A percentile compares a stretch with the other conserved stretches of the same genome.
Conservation (phyloP, 495 filamentous ascomycete genomes). For the Neurospora sp. region DNA sequence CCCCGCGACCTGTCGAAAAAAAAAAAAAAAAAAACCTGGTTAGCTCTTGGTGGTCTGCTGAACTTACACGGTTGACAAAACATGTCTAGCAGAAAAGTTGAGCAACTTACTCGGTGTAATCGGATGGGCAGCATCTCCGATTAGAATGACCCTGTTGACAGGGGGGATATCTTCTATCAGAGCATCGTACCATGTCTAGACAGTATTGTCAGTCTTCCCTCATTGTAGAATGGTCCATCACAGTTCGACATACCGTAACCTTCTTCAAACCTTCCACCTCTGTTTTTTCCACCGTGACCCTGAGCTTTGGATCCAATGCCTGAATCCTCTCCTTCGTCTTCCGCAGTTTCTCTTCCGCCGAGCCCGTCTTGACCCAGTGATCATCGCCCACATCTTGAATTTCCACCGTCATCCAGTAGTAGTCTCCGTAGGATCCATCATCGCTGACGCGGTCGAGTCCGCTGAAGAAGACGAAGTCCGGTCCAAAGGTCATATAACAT, state of each 20-base stretch:
- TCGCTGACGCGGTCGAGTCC: conserved; percentile 15
- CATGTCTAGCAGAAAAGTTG: neutral
- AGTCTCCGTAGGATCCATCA: conserved; percentile 9
- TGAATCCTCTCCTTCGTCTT: conserved; percentile 5
- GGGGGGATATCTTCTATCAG: conserved; percentile 9
- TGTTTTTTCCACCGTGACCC: conserved; percentile 12
- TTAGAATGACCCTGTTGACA: conserved; percentile 35
- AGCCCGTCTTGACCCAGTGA: conserved; percentile 17
- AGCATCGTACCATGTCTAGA: conserved; percentile 12
- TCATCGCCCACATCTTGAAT: conserved; percentile 9
- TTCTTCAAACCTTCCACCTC: conserved; percentile 2
- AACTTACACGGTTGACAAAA: no score
- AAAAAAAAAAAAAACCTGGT: no score
- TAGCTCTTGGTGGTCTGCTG: no score
- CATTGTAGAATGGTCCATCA: neutral
- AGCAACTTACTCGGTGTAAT: conserved; percentile 46
- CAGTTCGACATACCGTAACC: neutral
- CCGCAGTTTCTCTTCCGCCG: conserved; percentile 11
- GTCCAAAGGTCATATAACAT: conserved; percentile 3
- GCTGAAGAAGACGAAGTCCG: conserved; percentile 14
- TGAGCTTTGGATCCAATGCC: conserved; percentile 10
- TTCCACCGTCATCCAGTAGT: conserved; percentile 16
- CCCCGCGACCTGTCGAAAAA: conserved; percentile 26
- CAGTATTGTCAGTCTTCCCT: neutral
- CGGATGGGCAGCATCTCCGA: conserved; percentile 49